Evolutionary conservation across 2,329 filamentous ascomycete genomes (phyloP).

Genomic region (Sporothrix mexicana): DNA sequence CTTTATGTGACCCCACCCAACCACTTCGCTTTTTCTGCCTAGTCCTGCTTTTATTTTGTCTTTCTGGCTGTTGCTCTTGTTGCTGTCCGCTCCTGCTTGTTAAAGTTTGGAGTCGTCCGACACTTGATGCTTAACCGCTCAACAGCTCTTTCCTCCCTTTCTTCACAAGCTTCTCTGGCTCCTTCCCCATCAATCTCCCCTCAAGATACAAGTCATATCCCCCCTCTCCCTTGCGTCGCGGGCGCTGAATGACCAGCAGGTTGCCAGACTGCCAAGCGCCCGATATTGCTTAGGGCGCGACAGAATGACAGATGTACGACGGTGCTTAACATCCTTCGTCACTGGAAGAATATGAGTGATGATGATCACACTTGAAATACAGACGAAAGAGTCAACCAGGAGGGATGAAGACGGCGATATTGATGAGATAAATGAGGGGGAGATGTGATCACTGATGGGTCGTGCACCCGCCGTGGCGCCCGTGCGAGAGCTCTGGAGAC

Average conservation of each 20-base stretch:
- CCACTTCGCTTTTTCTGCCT: conserved; percentile 27
- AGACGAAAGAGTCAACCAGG: background rate
- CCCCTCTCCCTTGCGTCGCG: conserved; percentile 20
- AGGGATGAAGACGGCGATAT: background rate
- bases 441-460: background rate
- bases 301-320: conserved; percentile 3
- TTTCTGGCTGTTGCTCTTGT: background rate
- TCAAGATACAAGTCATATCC: background rate
- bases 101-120: no score
- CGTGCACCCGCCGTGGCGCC: background rate
- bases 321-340: no score
- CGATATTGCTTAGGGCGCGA: background rate
- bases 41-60: conserved; percentile 21
- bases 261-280: background rate
- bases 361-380: background rate
- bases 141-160: background rate
- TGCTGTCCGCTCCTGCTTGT: background rate
- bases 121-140: background rate
- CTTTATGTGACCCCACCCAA: conserved; percentile 13
- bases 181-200: background rate
- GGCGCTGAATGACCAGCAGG: conserved; percentile 13
- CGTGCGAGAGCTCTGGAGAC: conserved; percentile 15
- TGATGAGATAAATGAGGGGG: background rate
- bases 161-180: background rate
- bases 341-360: background rate